Evolutionary conservation across 345 rosid species (phyloP).

Genomic region (Ceriops zippeliana): DNA sequence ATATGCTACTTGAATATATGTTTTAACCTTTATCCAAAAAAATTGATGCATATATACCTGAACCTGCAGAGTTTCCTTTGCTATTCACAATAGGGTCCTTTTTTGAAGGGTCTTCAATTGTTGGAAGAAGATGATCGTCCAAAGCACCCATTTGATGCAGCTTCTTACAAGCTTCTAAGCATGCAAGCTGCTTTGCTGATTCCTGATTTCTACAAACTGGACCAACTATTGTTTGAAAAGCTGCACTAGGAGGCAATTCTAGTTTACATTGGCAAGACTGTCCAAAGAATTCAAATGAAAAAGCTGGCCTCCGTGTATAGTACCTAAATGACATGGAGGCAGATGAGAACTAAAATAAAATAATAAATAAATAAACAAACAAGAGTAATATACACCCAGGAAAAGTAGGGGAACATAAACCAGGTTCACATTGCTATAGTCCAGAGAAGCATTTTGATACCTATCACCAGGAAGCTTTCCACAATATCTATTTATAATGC

Average conservation of each 20-base stretch:
- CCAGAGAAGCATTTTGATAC: constrained; percentile 32
- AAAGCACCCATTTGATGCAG: constrained; percentile 56
- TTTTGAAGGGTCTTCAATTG: constrained; percentile 29
- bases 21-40: background rate
- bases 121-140: constrained; percentile 51
- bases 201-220: constrained; percentile 46
- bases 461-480: constrained; percentile 53
- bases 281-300: constrained; percentile 32
- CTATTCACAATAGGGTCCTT: constrained; percentile 24
- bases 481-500: constrained; percentile 47
- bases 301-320: constrained; percentile 45
- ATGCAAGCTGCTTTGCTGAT: constrained; percentile 55
- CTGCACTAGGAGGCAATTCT: constrained; percentile 50
- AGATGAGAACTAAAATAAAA: constrained; percentile 8
- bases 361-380: background rate
- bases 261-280: constrained; percentile 40
- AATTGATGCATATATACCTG: constrained; percentile 37
- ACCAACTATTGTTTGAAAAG: constrained; percentile 52
- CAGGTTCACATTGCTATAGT: background rate
- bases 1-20: background rate
- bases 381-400: background rate
- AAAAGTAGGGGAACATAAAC: background rate
- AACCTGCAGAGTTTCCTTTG: constrained; percentile 48
- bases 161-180: constrained; percentile 72
- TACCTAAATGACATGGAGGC: constrained; percentile 33